Evolutionary conservation across 345 rosid genomes (phyloP).

Genomic region (Gossypium bickii): DNA sequence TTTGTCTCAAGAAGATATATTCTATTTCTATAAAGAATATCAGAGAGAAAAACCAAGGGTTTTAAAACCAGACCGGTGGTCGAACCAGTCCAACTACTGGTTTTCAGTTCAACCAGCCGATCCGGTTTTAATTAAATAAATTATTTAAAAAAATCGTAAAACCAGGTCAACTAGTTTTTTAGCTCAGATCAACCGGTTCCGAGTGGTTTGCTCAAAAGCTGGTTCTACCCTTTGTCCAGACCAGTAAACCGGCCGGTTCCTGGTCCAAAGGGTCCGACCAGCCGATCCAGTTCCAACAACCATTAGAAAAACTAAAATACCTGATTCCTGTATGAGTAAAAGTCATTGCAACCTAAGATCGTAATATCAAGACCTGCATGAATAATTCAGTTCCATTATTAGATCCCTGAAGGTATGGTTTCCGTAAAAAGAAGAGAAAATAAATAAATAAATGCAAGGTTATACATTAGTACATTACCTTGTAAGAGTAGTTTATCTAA

Average conservation of each 20-base stretch:
- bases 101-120: no score
- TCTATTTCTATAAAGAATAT: not conserved
- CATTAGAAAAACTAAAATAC: conserved; percentile 27
- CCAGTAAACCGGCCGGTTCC: no score
- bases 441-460: conserved; percentile 9
- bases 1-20: not conserved
- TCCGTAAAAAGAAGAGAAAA: not conserved
- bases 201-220: no score
- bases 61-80: no score
- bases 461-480: conserved; percentile 44
- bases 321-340: conserved; percentile 91
- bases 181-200: no score
- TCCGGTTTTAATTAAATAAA: no score
- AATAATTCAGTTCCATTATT: conserved; percentile 23
- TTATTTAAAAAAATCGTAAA: no score
- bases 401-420: conserved; percentile 18
- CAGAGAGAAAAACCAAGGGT: not conserved
- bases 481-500: conserved; percentile 71
- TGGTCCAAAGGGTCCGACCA: no score
- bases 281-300: no score
- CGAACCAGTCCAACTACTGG: no score
- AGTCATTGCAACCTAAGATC: conserved; percentile 86
- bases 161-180: no score
- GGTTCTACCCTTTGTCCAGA: no score
- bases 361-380: conserved; percentile 86